These are phyloP conservation scores for Cicer cuneatum DNA, from an alignment of 306 rosid genomes.

Conservation along the genomic window DNA sequence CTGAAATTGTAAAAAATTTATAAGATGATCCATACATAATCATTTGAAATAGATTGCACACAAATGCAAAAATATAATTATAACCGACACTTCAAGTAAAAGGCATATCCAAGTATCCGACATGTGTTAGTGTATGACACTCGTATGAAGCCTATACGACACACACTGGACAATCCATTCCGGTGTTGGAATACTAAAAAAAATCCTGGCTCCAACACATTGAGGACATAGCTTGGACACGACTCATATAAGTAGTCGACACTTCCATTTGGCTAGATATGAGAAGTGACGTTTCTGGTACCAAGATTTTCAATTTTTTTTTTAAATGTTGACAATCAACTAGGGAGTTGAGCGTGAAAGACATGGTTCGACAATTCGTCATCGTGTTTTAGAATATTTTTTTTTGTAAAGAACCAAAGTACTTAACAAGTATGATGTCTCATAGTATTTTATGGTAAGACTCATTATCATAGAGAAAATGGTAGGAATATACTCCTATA, in stretches of 20 bases:
- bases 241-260: neutral
- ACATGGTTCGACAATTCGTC: neutral
- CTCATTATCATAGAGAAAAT: neutral
- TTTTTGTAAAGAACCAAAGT: neutral
- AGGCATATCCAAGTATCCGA: neutral
- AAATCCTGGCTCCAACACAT: neutral
- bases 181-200: neutral
- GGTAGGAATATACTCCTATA: neutral
- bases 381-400: neutral
- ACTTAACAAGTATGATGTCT: neutral
- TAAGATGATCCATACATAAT: neutral
- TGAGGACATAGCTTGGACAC: neutral
- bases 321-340: neutral
- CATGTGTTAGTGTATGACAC: neutral
- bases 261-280: neutral
- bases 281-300: neutral
- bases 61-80: constrained; percentile 4
- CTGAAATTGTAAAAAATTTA: neutral
- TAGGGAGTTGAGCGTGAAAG: neutral
- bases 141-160: neutral
- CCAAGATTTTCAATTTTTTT: neutral
- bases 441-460: neutral
- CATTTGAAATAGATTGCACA: constrained; percentile 26
- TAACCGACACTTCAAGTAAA: neutral
- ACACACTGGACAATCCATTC: neutral